Percentiles rank a stretch among this genome's conserved stretches.
Evolutionary conservation across 257 asterid genomes (phyloP).

Genomic region (Nicotiana noctiflora): DNA sequence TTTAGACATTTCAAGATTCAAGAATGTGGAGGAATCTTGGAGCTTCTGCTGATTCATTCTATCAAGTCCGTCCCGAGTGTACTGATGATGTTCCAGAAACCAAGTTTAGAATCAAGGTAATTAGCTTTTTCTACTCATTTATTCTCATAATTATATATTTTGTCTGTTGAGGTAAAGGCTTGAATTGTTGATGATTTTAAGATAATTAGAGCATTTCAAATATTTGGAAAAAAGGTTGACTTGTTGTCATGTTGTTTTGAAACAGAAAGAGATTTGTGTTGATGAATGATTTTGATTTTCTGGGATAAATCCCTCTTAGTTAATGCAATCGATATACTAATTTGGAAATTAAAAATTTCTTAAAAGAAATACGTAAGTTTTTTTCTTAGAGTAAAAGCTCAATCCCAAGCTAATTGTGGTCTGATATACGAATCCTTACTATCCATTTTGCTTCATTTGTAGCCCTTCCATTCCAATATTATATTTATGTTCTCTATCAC

Average conservation of each 20-base stretch:
- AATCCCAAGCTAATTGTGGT: not conserved
- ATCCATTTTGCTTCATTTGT: not conserved
- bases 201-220: not conserved
- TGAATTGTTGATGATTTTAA: not conserved
- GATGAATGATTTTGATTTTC: not conserved
- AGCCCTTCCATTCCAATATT: not conserved
- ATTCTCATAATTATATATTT: not conserved
- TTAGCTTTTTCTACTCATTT: not conserved
- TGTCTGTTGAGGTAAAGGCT: not conserved
- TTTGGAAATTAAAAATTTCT: not conserved
- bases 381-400: not conserved
- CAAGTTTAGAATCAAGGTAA: slow-evolving; percentile 94
- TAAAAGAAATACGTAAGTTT: not conserved
- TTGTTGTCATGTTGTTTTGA: not conserved
- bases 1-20: not conserved
- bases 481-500: not conserved
- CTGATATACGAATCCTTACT: not conserved
- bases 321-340: not conserved
- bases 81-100: slow-evolving; percentile 62
- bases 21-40: slow-evolving; percentile 78
- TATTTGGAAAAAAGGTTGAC: not conserved
- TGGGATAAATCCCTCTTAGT: not conserved
- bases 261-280: not conserved
- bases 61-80: slow-evolving; percentile 75
- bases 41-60: slow-evolving; percentile 67